phyloP scores from a whole-genome alignment of 805 yeast species.

The Ogataea pilisensis region DNA sequence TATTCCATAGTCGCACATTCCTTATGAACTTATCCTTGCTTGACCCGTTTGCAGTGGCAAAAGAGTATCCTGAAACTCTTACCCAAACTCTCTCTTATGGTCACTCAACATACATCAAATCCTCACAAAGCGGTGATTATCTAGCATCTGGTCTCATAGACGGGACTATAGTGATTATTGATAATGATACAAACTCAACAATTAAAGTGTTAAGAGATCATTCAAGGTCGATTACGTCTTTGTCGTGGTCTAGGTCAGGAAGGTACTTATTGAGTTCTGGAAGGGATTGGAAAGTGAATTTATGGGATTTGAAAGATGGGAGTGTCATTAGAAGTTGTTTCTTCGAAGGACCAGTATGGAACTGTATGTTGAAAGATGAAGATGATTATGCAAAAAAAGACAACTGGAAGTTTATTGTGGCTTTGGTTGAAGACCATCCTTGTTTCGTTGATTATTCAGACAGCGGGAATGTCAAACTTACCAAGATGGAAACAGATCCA shows the following conservation, averaged over 20 bases:
- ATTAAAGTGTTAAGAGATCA: slow-evolving; percentile 62
- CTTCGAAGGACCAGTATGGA: slow-evolving; percentile 75
- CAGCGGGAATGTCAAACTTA: slow-evolving; percentile 13
- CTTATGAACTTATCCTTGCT: slow-evolving; percentile 73
- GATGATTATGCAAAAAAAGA: slow-evolving; percentile 13
- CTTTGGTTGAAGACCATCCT: slow-evolving; percentile 61
- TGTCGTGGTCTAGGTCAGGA: slow-evolving; percentile 74
- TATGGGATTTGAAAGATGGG: slow-evolving; percentile 68
- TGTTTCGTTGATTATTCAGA: slow-evolving; percentile 42
- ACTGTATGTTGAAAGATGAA: slow-evolving; percentile 51
- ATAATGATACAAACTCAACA: slow-evolving; percentile 61
- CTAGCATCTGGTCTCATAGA: slow-evolving; percentile 74
- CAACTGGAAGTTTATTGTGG: slow-evolving; percentile 49
- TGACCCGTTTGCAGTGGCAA: slow-evolving; percentile 88
- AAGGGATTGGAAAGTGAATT: slow-evolving; percentile 74
- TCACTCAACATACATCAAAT: slow-evolving; percentile 62
- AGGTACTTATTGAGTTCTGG: slow-evolving; percentile 64
- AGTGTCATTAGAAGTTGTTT: slow-evolving; percentile 39
- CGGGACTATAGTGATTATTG: slow-evolving; percentile 72
- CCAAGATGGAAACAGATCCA: slow-evolving; percentile 18
- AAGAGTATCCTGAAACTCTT: slow-evolving; percentile 87
- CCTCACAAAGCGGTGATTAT: slow-evolving; percentile 76
- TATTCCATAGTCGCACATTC: not conserved
- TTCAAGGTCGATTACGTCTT: slow-evolving; percentile 64
- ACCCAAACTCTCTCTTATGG: slow-evolving; percentile 65